Evolutionary conservation across 2,329 filamentous ascomycete genomes (phyloP).

Genomic region (Mollisia scopiformis): DNA sequence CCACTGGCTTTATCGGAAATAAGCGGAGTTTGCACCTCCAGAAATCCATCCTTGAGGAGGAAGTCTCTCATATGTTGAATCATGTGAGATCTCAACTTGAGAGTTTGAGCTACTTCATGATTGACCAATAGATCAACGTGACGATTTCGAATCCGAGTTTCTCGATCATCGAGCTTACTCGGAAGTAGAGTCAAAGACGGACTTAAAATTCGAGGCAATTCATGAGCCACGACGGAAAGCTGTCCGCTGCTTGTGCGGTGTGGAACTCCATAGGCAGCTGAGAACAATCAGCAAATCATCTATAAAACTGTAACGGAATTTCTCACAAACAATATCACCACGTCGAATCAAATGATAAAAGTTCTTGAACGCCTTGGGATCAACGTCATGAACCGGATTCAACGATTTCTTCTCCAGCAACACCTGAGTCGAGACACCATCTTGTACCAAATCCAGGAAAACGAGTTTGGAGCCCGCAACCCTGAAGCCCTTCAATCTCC

Average conservation of each 20-base stretch:
- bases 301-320: neutral
- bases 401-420: slow-evolving; percentile 69
- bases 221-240: slow-evolving; percentile 70
- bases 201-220: slow-evolving; percentile 72
- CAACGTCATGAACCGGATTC: slow-evolving; percentile 36
- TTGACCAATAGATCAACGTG: slow-evolving; percentile 89
- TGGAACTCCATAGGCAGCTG: slow-evolving; percentile 68
- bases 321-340: slow-evolving; percentile 84
- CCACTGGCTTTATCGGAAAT: slow-evolving; percentile 83
- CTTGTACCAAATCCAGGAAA: slow-evolving; percentile 80
- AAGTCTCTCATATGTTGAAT: slow-evolving; percentile 75
- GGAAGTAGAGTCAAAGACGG: slow-evolving; percentile 83
- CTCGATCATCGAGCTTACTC: slow-evolving; percentile 67
- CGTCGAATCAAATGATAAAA: slow-evolving; percentile 70
- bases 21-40: slow-evolving; percentile 91
- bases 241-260: slow-evolving; percentile 70
- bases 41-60: slow-evolving; percentile 71
- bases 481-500: slow-evolving; percentile 53
- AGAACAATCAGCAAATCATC: slow-evolving; percentile 17
- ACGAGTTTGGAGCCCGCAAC: slow-evolving; percentile 75
- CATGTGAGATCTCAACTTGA: slow-evolving; percentile 75
- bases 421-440: slow-evolving; percentile 73
- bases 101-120: slow-evolving; percentile 64
- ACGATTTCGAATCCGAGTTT: slow-evolving; percentile 74
- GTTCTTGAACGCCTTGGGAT: slow-evolving; percentile 53